Evolutionary conservation across 2,329 filamentous ascomycete genomes (phyloP).

Genomic region (Aspergillus ruber): DNA sequence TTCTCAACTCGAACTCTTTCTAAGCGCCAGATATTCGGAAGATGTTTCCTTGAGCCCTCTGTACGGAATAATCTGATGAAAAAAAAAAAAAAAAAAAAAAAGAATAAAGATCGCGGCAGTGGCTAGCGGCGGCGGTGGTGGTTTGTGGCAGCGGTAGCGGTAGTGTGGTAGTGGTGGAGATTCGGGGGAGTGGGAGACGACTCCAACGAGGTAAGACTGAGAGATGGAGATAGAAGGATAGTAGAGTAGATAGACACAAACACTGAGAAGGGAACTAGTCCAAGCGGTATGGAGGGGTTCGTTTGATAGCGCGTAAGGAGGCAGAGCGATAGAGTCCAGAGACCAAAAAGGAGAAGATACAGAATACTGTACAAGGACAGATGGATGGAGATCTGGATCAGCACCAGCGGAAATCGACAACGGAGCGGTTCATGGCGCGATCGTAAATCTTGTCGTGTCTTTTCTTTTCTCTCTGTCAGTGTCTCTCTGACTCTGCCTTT

Average conservation of each 20-base stretch:
- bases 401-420: no score
- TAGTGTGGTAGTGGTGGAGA: background rate
- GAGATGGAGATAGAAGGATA: conserved; percentile 11
- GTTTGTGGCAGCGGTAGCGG: background rate
- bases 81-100: conserved; percentile 17
- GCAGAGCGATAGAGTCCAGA: background rate
- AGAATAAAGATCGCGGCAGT: conserved; percentile 6
- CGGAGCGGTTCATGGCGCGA: conserved; percentile 1
- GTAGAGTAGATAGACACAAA: conserved; percentile 7
- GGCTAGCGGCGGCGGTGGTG: background rate
- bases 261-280: background rate
- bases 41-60: no score
- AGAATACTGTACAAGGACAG: no score
- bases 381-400: no score
- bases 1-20: no score
- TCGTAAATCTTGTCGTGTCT: no score
- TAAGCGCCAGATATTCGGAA: no score
- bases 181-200: background rate
- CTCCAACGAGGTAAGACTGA: conserved; percentile 18
- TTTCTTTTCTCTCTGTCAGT: background rate
- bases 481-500: conserved; percentile 9
- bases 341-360: background rate
- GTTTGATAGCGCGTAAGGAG: background rate
- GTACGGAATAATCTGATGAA: conserved; percentile 6
- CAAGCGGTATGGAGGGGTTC: no score